These are phyloP conservation scores for Monosporascus sp. DNA, from an alignment of 2,329 filamentous ascomycete genomes.

Conservation along the genomic window DNA sequence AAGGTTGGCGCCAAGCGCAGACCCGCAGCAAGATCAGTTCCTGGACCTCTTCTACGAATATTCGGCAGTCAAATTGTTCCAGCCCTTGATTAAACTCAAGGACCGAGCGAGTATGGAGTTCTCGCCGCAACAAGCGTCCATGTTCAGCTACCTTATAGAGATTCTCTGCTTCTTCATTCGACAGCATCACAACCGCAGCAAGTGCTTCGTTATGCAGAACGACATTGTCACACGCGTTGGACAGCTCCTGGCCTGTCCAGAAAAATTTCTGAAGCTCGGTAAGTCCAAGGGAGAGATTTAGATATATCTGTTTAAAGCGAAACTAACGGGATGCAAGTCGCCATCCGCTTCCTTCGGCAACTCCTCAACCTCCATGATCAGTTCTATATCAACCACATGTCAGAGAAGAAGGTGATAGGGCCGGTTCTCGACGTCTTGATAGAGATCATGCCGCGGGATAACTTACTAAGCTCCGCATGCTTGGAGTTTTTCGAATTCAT, in stretches of 20 bases:
- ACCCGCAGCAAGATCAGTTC: constrained; percentile 78
- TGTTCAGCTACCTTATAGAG: constrained; percentile 88
- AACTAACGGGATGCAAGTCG: constrained; percentile 47
- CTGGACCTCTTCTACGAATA: constrained; percentile 85
- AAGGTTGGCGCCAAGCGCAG: constrained; percentile 40
- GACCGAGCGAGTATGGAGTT: constrained; percentile 64
- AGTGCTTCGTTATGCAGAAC: constrained; percentile 79
- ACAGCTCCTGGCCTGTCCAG: constrained; percentile 73
- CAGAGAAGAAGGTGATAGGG: constrained; percentile 73
- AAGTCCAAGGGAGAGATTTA: constrained; percentile 28
- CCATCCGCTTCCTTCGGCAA: constrained; percentile 89
- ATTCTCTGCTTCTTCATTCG: constrained; percentile 91
- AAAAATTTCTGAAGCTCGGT: constrained; percentile 92
- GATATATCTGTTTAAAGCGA: no score
- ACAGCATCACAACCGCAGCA: constrained; percentile 80
- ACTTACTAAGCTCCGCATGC: constrained; percentile 87
- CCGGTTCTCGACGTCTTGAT: constrained; percentile 80
- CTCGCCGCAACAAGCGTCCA: constrained; percentile 76
- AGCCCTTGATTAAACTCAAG: constrained; percentile 78
- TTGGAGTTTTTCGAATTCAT: constrained; percentile 92
- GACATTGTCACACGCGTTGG: constrained; percentile 73
- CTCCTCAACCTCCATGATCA: constrained; percentile 83
- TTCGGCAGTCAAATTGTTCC: constrained; percentile 79
- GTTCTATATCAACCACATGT: constrained; percentile 82
- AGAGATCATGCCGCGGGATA: constrained; percentile 85